Base-by-base conservation (phyloP, 805 yeast genomes). In the Cephaloascus fragrans region DNA sequence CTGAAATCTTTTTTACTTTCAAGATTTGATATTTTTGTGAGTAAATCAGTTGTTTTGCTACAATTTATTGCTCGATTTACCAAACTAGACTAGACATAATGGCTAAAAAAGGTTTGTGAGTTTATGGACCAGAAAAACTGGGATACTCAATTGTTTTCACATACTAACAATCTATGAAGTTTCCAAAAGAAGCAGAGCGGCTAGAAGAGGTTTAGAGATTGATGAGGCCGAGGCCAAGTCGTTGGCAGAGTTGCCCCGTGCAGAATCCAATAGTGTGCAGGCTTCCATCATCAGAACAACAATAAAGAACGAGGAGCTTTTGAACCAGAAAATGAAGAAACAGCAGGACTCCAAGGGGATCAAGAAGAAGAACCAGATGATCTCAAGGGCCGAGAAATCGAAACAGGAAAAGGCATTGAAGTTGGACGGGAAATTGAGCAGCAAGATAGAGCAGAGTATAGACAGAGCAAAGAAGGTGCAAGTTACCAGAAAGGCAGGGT, bases 171-270 rank as follows among this genome's bases (percentile, higher is more conserved):
- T n/a, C 5, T 6, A 8, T n/a, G n/a, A 19, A 63, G 71, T 78
- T 19, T 79, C 86, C 16, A 80, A 80, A 47, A 77, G 72, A 44
- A 79, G 88, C 34, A 71, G 93, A 62, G 87, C 88, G 2, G 89
- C 93, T 2, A 76, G 89, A 61, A 68, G 87, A 54, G 82, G 80
- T 4, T 73, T 69, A 42, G 56, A 62, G 12, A 60, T 52, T 3
- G 68, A 71, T 1, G 59, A 49, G 3, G 42, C 50, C 3, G 74
- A 70, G 48, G 71, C 71, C 8, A 72, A 67, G 45, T 66, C 69
- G 5, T 61, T 83, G 26, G 62, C 66, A 18, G 55, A 61, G 10
- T 56, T 81, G 16, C 81, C 86, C 36, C 73, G 83, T 55, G 66
- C 70, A 10, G 79, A 77, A 44, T 69, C 69, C 41, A 71, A 79